phyloP scores from a whole-genome alignment of 441 rosid genomes.

The Croton laevigatus region DNA sequence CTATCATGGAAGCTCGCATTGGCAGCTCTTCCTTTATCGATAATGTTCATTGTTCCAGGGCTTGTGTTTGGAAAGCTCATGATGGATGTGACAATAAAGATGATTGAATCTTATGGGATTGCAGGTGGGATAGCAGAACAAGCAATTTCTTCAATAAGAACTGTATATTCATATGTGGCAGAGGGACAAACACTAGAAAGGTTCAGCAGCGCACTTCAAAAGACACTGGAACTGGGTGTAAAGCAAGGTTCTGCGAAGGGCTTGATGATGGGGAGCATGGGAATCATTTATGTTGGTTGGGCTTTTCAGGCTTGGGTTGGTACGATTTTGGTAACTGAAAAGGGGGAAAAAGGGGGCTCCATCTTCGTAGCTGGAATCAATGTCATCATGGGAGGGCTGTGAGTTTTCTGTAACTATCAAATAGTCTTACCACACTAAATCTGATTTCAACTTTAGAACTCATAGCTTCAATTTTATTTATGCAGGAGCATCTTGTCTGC shows the following conservation, averaged over 20 bases:
- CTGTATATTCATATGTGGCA: slow-evolving; percentile 60
- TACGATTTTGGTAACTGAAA: slow-evolving; percentile 54
- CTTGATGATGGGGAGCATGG: slow-evolving; percentile 72
- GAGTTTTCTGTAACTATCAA: slow-evolving; percentile 21
- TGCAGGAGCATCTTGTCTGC: slow-evolving; percentile 56
- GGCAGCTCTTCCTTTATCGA: slow-evolving; percentile 55
- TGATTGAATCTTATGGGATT: slow-evolving; percentile 52
- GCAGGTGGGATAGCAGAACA: slow-evolving; percentile 76
- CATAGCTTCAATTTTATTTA: slow-evolving; percentile 13
- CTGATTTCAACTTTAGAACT: slow-evolving; percentile 8
- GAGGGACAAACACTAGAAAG: slow-evolving; percentile 45
- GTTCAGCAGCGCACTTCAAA: slow-evolving; percentile 55
- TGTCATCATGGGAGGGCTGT: slow-evolving; percentile 70
- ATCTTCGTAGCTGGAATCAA: slow-evolving; percentile 60
- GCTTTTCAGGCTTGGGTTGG: slow-evolving; percentile 70
- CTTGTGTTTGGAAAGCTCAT: slow-evolving; percentile 63
- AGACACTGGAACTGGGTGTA: slow-evolving; percentile 50
- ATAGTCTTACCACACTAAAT: background rate
- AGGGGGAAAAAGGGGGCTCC: slow-evolving; percentile 56
- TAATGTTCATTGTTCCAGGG: slow-evolving; percentile 56
- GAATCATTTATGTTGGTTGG: slow-evolving; percentile 63
- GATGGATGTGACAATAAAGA: slow-evolving; percentile 60
- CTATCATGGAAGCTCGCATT: slow-evolving; percentile 62
- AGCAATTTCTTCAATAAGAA: slow-evolving; percentile 64
- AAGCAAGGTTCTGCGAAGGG: slow-evolving; percentile 67